Base-by-base conservation (phyloP, 306 rosid genomes). In the Lathyrus oleraceus region DNA sequence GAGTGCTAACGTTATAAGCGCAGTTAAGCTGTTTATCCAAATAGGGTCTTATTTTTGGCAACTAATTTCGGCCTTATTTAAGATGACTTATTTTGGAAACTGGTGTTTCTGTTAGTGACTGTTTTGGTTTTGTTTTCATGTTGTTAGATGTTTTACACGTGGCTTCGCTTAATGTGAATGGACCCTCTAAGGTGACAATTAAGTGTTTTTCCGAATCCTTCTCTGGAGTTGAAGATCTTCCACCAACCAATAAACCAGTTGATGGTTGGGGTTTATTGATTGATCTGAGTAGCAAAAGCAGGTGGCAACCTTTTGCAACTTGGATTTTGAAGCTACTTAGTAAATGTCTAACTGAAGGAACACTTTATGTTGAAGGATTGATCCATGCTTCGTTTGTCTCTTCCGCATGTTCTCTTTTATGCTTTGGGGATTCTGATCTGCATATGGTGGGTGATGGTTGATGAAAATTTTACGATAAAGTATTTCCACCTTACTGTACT, bases 301-400 rank as follows among this genome's bases (percentile, higher is more conserved):
- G 96, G 75, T 88, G 96, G 97, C 92, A 74, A 58, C 89, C 91
- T 60, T 88, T 90, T 71, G 95, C 84, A 5, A 85, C 92, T 70
- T 94, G 97, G 95, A 84, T 86, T 81, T 80, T 94, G 71, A 94
- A 72, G 85, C 92, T 91, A 78, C 52, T 91, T 52, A 72, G 80
- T 43, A 91, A 81, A 85, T 94, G 85, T 77, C 72, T 94, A 20
- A 89, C 92, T 2, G 97, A 90, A 81, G 98, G 95, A 76, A 88
- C 96, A 35, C 85, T 94, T 28, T 84, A 81, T 76, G 97, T 94
- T 53, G 95, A 85, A 79, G 98, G 97, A 54, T 91, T 94, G 66
- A 65, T 88, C 48, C 76, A 77, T 56, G 64, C 75, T 17, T 61
- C 96, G 10, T 88, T 90, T 87, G 82, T 94, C 58, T 75, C 79